Percentiles rank a stretch among this genome's conserved stretches.
These are phyloP conservation scores for Oryza longistaminata DNA, from an alignment of 176 grass and related monocot species.

Conservation along the genomic window DNA sequence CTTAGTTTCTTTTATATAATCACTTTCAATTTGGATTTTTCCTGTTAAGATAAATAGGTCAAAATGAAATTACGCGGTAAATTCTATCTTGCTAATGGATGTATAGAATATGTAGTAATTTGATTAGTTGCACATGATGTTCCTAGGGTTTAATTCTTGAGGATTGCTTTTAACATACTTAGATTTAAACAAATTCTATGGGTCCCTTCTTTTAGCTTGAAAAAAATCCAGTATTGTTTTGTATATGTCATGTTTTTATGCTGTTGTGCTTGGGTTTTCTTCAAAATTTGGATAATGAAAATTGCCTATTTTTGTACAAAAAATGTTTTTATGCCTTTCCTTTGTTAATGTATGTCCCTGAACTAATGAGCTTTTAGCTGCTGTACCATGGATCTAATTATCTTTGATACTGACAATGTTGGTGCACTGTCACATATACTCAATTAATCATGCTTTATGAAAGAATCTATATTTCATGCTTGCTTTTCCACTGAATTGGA, in stretches of 20 bases:
- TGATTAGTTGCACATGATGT: neutral
- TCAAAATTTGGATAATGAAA: too few species aligned
- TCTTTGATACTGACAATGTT: neutral
- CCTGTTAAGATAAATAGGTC: neutral
- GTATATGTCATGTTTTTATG: neutral
- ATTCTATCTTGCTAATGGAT: neutral
- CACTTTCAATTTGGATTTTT: neutral
- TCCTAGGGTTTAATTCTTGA: neutral
- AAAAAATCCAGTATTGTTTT: neutral
- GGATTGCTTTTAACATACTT: neutral
- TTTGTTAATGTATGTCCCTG: neutral
- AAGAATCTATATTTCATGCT: neutral
- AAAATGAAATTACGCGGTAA: neutral
- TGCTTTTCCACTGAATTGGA: neutral
- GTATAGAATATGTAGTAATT: neutral
- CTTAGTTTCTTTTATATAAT: neutral
- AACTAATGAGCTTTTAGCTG: neutral
- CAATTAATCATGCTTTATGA: conserved; percentile 8
- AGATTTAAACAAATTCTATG: neutral
- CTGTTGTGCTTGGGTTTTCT: too few species aligned
- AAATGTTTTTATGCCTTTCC: neutral
- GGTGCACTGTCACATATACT: neutral
- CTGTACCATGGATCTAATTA: neutral
- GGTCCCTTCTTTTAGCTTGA: neutral
- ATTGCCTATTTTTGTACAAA: too few species aligned